Percentiles rank a stretch among this genome's conserved stretches.
phyloP scores from a whole-genome alignment of 441 rosid species.

The Erodium trifolium region DNA sequence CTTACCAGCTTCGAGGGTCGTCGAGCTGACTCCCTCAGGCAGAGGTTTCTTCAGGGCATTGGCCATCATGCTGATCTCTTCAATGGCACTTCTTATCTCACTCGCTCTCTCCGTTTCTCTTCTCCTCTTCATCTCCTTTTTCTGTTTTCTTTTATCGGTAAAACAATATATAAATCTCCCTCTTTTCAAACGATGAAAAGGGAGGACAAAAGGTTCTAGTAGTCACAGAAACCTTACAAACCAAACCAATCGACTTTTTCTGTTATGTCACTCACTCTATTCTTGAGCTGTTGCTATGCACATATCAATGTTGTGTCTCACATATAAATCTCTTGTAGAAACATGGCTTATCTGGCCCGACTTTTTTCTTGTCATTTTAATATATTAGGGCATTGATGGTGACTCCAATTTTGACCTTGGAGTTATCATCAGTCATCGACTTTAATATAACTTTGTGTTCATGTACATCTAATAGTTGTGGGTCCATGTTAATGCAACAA shows the following conservation, averaged over 20 bases:
- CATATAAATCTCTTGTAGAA: background rate
- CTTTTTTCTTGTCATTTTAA: background rate
- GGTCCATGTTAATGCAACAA: background rate
- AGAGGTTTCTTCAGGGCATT: slow-evolving; percentile 28
- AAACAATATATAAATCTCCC: too few species aligned
- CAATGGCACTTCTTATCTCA: slow-evolving; percentile 67
- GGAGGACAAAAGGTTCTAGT: too few species aligned
- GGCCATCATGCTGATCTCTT: slow-evolving; percentile 53
- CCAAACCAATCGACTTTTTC: too few species aligned
- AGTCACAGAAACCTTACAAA: too few species aligned
- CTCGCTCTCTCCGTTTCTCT: slow-evolving; percentile 63
- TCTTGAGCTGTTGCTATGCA: too few species aligned
- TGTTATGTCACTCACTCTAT: too few species aligned
- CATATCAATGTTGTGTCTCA: too few species aligned
- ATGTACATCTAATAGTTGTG: background rate
- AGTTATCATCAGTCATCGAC: slow-evolving; percentile 24
- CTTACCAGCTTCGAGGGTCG: too few species aligned
- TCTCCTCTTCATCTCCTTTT: slow-evolving; percentile 53
- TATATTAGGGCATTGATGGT: slow-evolving; percentile 22
- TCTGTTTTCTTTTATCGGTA: too few species aligned
- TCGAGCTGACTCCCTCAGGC: too few species aligned
- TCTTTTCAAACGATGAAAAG: too few species aligned
- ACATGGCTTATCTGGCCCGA: slow-evolving; percentile 9
- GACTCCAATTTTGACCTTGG: slow-evolving; percentile 38
- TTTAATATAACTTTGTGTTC: too few species aligned